Percentiles rank a stretch among this genome's conserved stretches.
Evolutionary conservation across 2,329 filamentous ascomycete genomes (phyloP).

Genomic region (Talaromyces sp.): DNA sequence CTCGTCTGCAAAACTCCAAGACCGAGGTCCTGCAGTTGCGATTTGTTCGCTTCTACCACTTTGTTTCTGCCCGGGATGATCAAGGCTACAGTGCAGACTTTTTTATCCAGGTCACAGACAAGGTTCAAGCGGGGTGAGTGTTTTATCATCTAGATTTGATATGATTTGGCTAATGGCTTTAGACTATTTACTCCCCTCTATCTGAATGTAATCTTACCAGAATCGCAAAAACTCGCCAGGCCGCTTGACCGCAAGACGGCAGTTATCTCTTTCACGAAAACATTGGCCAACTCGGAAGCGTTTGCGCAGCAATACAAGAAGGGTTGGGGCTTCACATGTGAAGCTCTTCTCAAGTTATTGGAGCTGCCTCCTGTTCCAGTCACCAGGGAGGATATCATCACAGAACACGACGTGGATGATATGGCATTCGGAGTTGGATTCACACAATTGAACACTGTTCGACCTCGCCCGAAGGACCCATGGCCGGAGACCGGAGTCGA

Average conservation of each 20-base stretch:
- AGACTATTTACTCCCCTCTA: conserved; percentile 81
- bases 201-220: conserved; percentile 77
- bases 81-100: conserved; percentile 87
- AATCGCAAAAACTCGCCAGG: conserved; percentile 81
- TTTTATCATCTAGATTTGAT: background rate
- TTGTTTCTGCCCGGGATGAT: conserved; percentile 75
- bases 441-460: conserved; percentile 88
- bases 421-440: conserved; percentile 93
- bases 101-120: conserved; percentile 80
- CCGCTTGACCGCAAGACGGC: conserved; percentile 90
- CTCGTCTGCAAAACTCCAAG: conserved; percentile 65
- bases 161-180: background rate
- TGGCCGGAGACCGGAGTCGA: conserved; percentile 82
- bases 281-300: conserved; percentile 76
- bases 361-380: conserved; percentile 79
- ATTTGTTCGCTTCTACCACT: conserved; percentile 92
- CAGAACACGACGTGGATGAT: conserved; percentile 90
- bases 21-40: conserved; percentile 81
- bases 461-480: conserved; percentile 68
- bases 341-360: conserved; percentile 81
- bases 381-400: conserved; percentile 69
- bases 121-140: conserved; percentile 65
- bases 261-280: conserved; percentile 90
- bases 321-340: conserved; percentile 87
- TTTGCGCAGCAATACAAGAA: conserved; percentile 81